Conservation (phyloP, 1,139 yeast species). For the Pichia sp. region DNA sequence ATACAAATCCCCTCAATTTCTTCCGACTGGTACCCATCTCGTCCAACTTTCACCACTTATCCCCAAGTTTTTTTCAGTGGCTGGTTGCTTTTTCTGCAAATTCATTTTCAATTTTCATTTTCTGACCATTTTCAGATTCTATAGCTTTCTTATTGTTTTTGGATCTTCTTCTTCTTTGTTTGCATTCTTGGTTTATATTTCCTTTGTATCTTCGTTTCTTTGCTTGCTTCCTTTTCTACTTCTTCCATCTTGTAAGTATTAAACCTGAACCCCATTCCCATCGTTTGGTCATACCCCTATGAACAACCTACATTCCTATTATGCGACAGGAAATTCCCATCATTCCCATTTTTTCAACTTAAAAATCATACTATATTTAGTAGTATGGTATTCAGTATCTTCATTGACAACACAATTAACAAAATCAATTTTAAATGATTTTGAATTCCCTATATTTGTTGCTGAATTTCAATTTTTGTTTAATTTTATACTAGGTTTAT, state of each 20-base stretch:
- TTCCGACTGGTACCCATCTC: too few relatives aligned
- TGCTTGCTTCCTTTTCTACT: background rate
- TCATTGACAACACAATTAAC: conserved; percentile 45
- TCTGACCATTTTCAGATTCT: background rate
- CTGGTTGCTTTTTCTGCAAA: background rate
- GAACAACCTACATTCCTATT: background rate
- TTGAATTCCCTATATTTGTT: conserved; percentile 43
- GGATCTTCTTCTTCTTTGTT: background rate
- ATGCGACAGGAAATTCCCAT: background rate
- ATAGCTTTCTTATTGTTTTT: background rate
- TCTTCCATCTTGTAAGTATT: background rate
- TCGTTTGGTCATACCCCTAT: background rate
- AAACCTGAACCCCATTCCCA: background rate
- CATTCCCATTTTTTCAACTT: conserved; percentile 6
- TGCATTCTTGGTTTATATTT: too few relatives aligned
- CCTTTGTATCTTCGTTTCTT: background rate
- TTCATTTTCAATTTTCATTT: background rate
- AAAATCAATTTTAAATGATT: conserved; percentile 36
- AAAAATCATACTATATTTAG: conserved; percentile 1
- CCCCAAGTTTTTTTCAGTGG: background rate
- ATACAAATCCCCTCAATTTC: too few relatives aligned
- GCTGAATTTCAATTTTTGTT: conserved; percentile 45
- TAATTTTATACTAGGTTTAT: conserved; percentile 31
- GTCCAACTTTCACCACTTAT: too few relatives aligned
- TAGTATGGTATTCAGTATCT: conserved; percentile 40